A percentile compares a stretch with the other conserved stretches of the same genome.
Evolutionary conservation across 306 rosid genomes (phyloP).

Genomic region (Amphicarpaea edgeworthii): DNA sequence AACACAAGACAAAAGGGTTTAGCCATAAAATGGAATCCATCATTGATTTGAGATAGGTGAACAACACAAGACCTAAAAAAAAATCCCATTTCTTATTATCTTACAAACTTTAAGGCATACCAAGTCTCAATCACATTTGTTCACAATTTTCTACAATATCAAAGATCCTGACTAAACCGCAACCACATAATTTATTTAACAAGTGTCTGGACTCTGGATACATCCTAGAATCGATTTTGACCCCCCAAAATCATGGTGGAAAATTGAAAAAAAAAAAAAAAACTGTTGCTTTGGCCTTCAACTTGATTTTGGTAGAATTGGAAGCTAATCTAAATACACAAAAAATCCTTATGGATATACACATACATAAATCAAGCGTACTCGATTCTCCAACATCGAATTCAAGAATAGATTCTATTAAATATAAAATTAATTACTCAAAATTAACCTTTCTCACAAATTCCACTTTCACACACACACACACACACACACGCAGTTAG

Average conservation of each 20-base stretch:
- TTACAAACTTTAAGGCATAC: not conserved
- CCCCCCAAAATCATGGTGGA: too few species aligned
- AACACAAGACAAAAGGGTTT: not conserved
- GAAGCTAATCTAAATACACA: too few species aligned
- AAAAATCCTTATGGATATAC: not conserved
- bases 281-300: too few species aligned
- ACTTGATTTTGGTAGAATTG: too few species aligned
- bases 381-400: not conserved
- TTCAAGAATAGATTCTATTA: not conserved
- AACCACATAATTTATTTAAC: too few species aligned
- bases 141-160: not conserved
- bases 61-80: not conserved
- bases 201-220: too few species aligned
- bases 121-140: not conserved
- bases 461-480: not conserved
- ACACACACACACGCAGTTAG: not conserved
- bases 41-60: not conserved
- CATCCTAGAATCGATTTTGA: too few species aligned
- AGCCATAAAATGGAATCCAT: not conserved
- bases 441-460: not conserved
- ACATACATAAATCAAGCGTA: not conserved
- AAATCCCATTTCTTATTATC: not conserved
- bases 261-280: too few species aligned
- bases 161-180: too few species aligned
- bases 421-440: not conserved